These are phyloP conservation scores for Sugiyamaella paludigena DNA, from an alignment of 1,139 yeast species.

Conservation along the genomic window DNA sequence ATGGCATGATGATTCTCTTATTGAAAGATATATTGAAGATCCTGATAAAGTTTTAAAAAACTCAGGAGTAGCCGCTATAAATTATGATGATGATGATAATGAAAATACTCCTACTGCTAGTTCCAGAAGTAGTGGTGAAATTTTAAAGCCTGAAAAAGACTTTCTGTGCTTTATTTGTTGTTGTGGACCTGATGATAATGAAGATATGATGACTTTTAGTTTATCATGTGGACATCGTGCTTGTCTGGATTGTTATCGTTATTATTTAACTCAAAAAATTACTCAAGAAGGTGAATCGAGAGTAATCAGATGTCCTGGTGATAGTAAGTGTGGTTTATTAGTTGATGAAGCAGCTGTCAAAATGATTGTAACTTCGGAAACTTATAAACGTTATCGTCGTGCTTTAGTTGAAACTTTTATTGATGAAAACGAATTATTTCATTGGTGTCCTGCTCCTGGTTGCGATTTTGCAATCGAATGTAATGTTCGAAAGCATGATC, in stretches of 20 bases:
- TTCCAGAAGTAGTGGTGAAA: constrained; percentile 1
- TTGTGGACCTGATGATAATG: constrained; percentile 40
- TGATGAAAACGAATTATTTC: constrained; percentile 50
- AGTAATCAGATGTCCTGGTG: constrained; percentile 60
- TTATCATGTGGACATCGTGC: constrained; percentile 68
- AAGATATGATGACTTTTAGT: constrained; percentile 45
- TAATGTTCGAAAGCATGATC: constrained; percentile 38
- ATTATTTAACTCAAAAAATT: constrained; percentile 54
- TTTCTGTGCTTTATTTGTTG: constrained; percentile 71
- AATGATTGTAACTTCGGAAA: constrained; percentile 37
- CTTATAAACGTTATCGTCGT: constrained; percentile 28
- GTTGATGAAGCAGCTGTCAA: constrained; percentile 39
- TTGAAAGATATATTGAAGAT: constrained; percentile 64
- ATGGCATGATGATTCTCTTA: constrained; percentile 74
- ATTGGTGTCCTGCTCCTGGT: constrained; percentile 89
- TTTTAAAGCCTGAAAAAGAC: constrained; percentile 4
- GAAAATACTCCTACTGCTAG: no score
- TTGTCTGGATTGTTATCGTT: constrained; percentile 65
- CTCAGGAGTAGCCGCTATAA: constrained; percentile 47
- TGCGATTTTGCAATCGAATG: constrained; percentile 64
- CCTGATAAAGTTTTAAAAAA: constrained; percentile 44
- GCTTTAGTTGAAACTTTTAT: constrained; percentile 47
- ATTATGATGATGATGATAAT: constrained; percentile 11
- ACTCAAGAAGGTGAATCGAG: constrained; percentile 49
- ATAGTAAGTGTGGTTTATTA: constrained; percentile 37